These are phyloP conservation scores for Juglanconis oblonga DNA, from an alignment of 2,329 filamentous ascomycete genomes.

Conservation along the genomic window DNA sequence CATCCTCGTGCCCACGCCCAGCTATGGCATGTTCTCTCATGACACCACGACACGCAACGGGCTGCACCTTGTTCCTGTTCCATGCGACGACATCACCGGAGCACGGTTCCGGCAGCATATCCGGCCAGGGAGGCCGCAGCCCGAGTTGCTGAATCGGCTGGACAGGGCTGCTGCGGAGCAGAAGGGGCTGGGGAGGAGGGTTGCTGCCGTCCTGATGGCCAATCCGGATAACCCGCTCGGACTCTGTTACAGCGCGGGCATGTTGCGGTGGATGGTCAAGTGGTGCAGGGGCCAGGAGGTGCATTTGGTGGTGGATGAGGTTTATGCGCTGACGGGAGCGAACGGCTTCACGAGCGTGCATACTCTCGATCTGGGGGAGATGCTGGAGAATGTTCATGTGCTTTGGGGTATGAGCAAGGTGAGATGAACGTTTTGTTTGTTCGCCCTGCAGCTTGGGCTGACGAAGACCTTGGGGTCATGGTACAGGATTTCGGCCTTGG, in stretches of 20 bases:
- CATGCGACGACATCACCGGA: constrained; percentile 16
- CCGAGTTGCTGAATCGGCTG: constrained; percentile 10
- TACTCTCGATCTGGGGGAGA: constrained; percentile 8
- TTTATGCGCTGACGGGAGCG: constrained; percentile 15
- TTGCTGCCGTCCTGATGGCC: constrained; percentile 12
- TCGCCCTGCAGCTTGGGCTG: background rate
- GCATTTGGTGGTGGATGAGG: constrained; percentile 16
- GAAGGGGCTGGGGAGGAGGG: constrained; percentile 5
- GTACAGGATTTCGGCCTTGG: constrained; percentile 13
- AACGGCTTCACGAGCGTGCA: constrained; percentile 9
- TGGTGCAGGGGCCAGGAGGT: constrained; percentile 13
- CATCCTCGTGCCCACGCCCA: constrained; percentile 12
- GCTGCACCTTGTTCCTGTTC: constrained; percentile 7
- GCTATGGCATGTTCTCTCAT: constrained; percentile 15
- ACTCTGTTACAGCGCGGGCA: constrained; percentile 7
- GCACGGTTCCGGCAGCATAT: constrained; percentile 13
- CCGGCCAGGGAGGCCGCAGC: constrained; percentile 12
- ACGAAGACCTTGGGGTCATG: background rate
- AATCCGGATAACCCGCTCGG: constrained; percentile 17
- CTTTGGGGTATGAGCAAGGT: constrained; percentile 10
- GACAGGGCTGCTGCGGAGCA: constrained; percentile 6
- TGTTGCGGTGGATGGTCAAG: constrained; percentile 8
- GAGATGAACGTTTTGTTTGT: too few relatives aligned
- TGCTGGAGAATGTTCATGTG: constrained; percentile 12
- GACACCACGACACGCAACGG: constrained; percentile 14